These are phyloP conservation scores for Leccinum boreale DNA, from an alignment of 768 basidiomycete genomes.

Conservation along the genomic window DNA sequence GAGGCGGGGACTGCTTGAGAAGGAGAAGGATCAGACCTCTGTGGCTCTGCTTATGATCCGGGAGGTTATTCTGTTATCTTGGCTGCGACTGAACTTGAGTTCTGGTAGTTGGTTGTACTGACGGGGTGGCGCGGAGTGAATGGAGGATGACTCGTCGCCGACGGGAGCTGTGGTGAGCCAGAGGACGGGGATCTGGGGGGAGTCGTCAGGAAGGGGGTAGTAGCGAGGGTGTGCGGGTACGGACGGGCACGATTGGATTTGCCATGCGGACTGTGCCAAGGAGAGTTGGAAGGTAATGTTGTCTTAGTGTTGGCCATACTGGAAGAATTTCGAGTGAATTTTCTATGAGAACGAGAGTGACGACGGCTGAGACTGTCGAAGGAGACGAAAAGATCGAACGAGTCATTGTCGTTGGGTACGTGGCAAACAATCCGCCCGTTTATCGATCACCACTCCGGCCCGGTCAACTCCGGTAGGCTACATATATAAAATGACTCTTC, in stretches of 20 bases:
- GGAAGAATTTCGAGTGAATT: slow-evolving; percentile 43
- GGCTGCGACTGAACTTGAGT: slow-evolving; percentile 40
- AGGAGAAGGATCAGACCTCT: slow-evolving; percentile 37
- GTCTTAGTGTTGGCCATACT: slow-evolving; percentile 31
- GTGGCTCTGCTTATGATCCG: slow-evolving; percentile 42
- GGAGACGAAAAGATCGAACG: slow-evolving; percentile 22
- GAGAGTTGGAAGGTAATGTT: slow-evolving; percentile 43
- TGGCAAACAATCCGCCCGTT: slow-evolving; percentile 15
- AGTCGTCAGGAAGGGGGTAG: neutral
- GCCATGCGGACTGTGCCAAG: slow-evolving; percentile 39
- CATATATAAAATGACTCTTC: too few relatives aligned
- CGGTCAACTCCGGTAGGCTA: neutral
- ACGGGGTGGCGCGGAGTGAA: slow-evolving; percentile 30
- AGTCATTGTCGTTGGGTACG: slow-evolving; percentile 5
- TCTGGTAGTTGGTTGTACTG: slow-evolving; percentile 42
- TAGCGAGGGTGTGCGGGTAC: slow-evolving; percentile 15
- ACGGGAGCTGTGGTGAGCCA: slow-evolving; percentile 46
- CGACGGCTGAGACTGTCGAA: slow-evolving; percentile 18
- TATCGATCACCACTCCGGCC: slow-evolving; percentile 8
- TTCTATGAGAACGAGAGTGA: slow-evolving; percentile 52
- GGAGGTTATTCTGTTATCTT: slow-evolving; percentile 43
- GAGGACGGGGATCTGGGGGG: slow-evolving; percentile 34
- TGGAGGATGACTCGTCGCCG: slow-evolving; percentile 24
- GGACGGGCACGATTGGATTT: slow-evolving; percentile 40
- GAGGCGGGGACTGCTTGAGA: neutral